Evolutionary conservation across 2,329 filamentous ascomycete species (phyloP).

Genomic region (Colletotrichum spinosum): DNA sequence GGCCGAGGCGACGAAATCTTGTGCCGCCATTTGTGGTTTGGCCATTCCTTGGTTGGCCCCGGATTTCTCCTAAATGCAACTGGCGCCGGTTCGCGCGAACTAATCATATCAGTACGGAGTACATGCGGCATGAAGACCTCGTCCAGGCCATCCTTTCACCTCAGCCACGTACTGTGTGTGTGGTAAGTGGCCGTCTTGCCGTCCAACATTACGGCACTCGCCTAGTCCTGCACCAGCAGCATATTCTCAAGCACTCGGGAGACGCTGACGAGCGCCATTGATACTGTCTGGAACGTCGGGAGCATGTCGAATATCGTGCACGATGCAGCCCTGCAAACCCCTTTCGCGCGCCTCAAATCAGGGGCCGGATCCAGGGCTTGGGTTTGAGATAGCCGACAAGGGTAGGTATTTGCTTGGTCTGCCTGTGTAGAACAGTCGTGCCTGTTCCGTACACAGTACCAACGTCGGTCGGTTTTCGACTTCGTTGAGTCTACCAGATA

Average conservation of each 20-base stretch:
- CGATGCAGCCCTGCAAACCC: conserved; percentile 30
- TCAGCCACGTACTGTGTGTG: background rate
- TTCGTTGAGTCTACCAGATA: too few relatives aligned
- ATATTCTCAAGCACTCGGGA: conserved; percentile 13
- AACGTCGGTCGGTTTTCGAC: too few relatives aligned
- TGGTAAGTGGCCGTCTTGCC: background rate
- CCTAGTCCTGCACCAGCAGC: conserved; percentile 17
- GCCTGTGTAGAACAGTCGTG: too few relatives aligned
- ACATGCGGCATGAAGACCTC: background rate
- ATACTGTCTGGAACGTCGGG: conserved; percentile 27
- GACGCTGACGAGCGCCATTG: conserved; percentile 19
- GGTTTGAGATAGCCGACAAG: background rate
- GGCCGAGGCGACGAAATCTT: background rate
- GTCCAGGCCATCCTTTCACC: too few relatives aligned
- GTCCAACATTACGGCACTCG: background rate
- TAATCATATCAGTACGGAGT: background rate
- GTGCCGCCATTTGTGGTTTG: background rate
- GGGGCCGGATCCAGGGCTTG: background rate
- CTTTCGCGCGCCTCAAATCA: conserved; percentile 9
- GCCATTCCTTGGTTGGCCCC: conserved; percentile 7
- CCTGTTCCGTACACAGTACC: too few relatives aligned
- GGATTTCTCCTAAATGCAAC: background rate
- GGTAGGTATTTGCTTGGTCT: too few relatives aligned
- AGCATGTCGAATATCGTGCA: conserved; percentile 24
- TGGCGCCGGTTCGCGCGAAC: too few relatives aligned